Conservation (phyloP, 441 rosid genomes). For the Adansonia grandidieri region DNA sequence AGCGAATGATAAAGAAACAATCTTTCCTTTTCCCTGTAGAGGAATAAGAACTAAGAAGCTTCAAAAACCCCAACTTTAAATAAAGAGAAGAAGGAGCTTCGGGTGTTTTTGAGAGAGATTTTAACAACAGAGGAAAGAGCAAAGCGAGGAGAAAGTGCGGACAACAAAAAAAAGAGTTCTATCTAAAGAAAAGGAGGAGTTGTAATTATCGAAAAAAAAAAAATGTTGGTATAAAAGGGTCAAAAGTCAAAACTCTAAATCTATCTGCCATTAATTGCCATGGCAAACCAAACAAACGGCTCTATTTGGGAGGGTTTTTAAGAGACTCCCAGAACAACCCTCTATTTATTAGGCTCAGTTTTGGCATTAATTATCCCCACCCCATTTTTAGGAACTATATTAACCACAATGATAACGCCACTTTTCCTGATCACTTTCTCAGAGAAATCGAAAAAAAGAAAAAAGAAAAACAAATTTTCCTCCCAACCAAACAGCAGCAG, state of each 20-base stretch:
- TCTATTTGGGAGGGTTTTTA: not conserved
- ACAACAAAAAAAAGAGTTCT: not conserved
- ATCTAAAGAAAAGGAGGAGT: conserved; percentile 23
- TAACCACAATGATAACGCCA: conserved; percentile 13
- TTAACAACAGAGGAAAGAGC: not conserved
- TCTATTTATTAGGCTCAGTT: conserved; percentile 9
- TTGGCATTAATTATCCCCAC: conserved; percentile 18
- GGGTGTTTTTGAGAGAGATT: not conserved
- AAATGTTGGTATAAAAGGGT: conserved; percentile 23
- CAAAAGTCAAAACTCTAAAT: conserved; percentile 35
- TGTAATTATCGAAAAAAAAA: conserved; percentile 27
- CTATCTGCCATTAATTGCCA: conserved; percentile 44
- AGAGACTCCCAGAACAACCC: not conserved
- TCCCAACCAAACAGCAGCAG: conserved; percentile 26
- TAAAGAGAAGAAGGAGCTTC: not conserved
- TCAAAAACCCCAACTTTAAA: conserved; percentile 6
- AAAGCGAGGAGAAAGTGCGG: not conserved
- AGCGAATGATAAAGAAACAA: conserved; percentile 7
- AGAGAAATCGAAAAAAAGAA: not conserved
- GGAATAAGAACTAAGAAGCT: not conserved
- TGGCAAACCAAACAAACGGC: conserved; percentile 34
- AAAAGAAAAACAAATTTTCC: conserved; percentile 18
- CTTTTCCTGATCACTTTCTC: conserved; percentile 32
- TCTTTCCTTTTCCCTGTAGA: not conserved
- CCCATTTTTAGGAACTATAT: conserved; percentile 25